phyloP scores from a whole-genome alignment of 768 basidiomycete species.

The Rhizopogon vulgaris region DNA sequence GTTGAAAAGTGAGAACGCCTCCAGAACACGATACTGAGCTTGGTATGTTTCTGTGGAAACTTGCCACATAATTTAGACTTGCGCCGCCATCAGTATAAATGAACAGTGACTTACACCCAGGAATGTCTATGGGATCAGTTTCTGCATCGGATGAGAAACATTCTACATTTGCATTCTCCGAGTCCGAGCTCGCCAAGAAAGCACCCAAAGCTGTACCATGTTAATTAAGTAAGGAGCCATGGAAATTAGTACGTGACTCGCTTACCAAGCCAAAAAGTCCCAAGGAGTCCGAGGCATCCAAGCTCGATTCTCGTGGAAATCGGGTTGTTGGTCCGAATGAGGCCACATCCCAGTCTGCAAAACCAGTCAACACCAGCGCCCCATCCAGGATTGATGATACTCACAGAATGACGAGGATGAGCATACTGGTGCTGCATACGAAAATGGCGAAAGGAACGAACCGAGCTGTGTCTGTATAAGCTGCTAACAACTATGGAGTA shows the following conservation, averaged over 20 bases:
- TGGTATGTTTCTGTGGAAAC: conserved; percentile 84
- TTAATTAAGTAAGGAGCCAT: conserved; percentile 9
- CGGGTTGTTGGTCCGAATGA: conserved; percentile 64
- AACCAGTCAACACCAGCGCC: conserved; percentile 2
- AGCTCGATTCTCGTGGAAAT: conserved; percentile 76
- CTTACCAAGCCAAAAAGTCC: conserved; percentile 77
- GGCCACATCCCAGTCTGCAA: conserved; percentile 56
- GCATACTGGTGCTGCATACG: conserved; percentile 63
- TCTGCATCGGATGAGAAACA: conserved; percentile 59
- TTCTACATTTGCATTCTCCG: conserved; percentile 75
- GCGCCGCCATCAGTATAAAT: background rate
- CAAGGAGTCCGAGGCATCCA: conserved; percentile 61
- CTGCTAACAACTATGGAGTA: background rate
- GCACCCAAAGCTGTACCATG: conserved; percentile 59
- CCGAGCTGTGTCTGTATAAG: conserved; percentile 47
- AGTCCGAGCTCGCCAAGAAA: conserved; percentile 68
- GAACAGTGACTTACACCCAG: conserved; percentile 53
- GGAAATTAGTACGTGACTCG: conserved; percentile 4
- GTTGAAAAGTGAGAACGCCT: conserved; percentile 76
- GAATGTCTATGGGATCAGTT: conserved; percentile 48
- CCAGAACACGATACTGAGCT: conserved; percentile 82
- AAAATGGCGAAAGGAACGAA: conserved; percentile 85
- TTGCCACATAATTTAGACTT: conserved; percentile 19
- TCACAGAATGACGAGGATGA: conserved; percentile 64
- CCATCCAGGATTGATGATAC: conserved; percentile 21